These are phyloP conservation scores for Podospora australis DNA, from an alignment of 495 filamentous ascomycete species.

Conservation along the genomic window DNA sequence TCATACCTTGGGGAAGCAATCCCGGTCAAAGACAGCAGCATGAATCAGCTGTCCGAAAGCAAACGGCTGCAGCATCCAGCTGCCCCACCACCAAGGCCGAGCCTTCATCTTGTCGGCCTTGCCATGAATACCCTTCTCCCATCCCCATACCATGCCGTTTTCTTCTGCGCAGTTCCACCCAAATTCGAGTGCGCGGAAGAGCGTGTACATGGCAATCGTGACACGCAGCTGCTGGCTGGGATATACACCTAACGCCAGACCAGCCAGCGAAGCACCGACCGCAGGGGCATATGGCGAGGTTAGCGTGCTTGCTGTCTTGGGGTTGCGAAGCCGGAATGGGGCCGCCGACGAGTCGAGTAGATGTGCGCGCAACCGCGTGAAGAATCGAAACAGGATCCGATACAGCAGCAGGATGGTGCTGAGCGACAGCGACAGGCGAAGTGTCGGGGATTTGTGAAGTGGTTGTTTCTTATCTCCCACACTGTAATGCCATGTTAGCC, in stretches of 20 bases:
- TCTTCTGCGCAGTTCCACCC: conserved; percentile 77
- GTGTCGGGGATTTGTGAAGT: conserved; percentile 60
- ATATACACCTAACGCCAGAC: conserved; percentile 71
- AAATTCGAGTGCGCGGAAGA: conserved; percentile 77
- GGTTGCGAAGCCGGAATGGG: conserved; percentile 78
- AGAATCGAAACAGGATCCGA: conserved; percentile 83
- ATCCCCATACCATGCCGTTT: conserved; percentile 68
- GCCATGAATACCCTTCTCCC: conserved; percentile 29
- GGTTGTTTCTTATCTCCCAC: conserved; percentile 35
- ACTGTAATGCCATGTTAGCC: no score
- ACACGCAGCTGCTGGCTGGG: conserved; percentile 71
- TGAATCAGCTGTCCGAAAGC: conserved; percentile 86
- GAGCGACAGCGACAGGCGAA: conserved; percentile 73
- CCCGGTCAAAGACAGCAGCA: conserved; percentile 86
- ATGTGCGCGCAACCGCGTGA: conserved; percentile 68
- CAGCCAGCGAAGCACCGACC: conserved; percentile 79
- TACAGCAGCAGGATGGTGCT: conserved; percentile 82
- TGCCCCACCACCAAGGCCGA: conserved; percentile 85
- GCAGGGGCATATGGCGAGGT: conserved; percentile 80
- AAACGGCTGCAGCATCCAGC: conserved; percentile 92
- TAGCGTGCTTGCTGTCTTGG: conserved; percentile 61
- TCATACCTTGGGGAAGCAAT: conserved; percentile 63
- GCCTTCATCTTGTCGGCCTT: conserved; percentile 33
- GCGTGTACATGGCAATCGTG: conserved; percentile 70
- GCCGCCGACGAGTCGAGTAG: conserved; percentile 66